Conservation (phyloP, 306 rosid species). For the Cicer cuneatum region DNA sequence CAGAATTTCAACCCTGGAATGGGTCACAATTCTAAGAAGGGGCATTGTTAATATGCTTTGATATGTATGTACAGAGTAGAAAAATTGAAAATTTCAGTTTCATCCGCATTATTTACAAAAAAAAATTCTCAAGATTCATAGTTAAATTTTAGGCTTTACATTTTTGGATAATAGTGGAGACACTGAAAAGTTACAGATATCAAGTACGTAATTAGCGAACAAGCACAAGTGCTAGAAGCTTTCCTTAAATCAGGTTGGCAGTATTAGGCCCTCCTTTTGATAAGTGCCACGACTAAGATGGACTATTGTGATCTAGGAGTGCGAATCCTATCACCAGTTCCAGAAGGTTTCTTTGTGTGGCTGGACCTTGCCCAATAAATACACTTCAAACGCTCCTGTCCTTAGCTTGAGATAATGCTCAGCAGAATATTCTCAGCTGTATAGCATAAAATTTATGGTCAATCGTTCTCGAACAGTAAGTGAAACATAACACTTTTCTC, state of each 20-base stretch:
- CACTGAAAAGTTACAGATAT: neutral
- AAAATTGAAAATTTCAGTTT: too few relatives aligned
- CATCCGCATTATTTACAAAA: too few relatives aligned
- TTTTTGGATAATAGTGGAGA: neutral
- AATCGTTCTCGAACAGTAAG: conserved; percentile 31
- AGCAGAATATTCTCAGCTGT: conserved; percentile 6
- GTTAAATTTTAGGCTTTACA: too few relatives aligned
- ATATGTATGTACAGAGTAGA: too few relatives aligned
- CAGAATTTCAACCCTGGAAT: neutral
- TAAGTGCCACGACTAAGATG: conserved; percentile 8
- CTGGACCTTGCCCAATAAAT: conserved; percentile 31
- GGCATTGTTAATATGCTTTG: too few relatives aligned
- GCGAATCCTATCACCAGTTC: conserved; percentile 25
- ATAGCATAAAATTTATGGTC: conserved; percentile 15
- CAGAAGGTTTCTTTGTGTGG: conserved; percentile 12
- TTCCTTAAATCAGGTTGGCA: conserved; percentile 27
- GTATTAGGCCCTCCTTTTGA: conserved; percentile 17
- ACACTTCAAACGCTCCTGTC: conserved; percentile 28
- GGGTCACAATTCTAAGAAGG: neutral
- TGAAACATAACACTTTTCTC: conserved; percentile 6
- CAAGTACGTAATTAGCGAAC: neutral
- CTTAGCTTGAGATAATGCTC: conserved; percentile 18
- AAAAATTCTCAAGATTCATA: too few relatives aligned
- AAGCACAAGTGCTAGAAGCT: conserved; percentile 12
- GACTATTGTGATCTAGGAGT: conserved; percentile 12